These are phyloP conservation scores for Babesia microti DNA, from an alignment of 169 alveolate species.

Conservation along the genomic window DNA sequence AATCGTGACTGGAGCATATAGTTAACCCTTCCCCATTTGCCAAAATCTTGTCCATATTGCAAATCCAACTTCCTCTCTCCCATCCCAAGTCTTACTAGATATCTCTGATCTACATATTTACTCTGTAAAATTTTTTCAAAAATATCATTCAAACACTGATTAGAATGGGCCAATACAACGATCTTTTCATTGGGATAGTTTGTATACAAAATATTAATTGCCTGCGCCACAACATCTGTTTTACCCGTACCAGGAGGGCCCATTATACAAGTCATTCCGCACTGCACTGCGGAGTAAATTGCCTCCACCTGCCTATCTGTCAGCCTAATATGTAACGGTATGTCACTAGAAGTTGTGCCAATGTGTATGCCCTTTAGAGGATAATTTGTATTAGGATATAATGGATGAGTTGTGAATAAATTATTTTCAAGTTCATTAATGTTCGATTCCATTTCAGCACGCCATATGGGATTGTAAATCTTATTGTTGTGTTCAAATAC, in stretches of 20 bases:
- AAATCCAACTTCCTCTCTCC: slow-evolving; percentile 72
- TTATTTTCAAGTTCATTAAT: slow-evolving; percentile 15
- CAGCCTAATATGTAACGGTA: slow-evolving; percentile 51
- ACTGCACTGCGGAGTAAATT: slow-evolving; percentile 75
- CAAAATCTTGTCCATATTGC: slow-evolving; percentile 45
- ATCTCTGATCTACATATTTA: slow-evolving; percentile 75
- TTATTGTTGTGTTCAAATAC: slow-evolving; percentile 3
- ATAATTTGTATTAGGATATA: slow-evolving; percentile 23
- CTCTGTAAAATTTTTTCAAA: slow-evolving; percentile 75
- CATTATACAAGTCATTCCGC: slow-evolving; percentile 78
- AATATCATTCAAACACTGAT: slow-evolving; percentile 81
- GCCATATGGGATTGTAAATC: slow-evolving; percentile 4
- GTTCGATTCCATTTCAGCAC: slow-evolving; percentile 1
- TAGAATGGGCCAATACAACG: slow-evolving; percentile 75
- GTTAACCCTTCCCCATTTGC: slow-evolving; percentile 78
- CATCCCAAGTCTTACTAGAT: slow-evolving; percentile 81
- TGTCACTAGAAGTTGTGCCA: too few relatives aligned
- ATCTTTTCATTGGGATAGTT: slow-evolving; percentile 75
- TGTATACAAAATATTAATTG: slow-evolving; percentile 75
- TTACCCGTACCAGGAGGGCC: slow-evolving; percentile 91
- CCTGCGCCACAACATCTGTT: slow-evolving; percentile 82
- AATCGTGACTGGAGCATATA: slow-evolving; percentile 63
- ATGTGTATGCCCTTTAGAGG: slow-evolving; percentile 27
- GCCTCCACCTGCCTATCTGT: slow-evolving; percentile 74
- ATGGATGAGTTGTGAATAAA: slow-evolving; percentile 26